phyloP scores from a whole-genome alignment of 495 filamentous ascomycete species.

The Aspergillus sparsus region DNA sequence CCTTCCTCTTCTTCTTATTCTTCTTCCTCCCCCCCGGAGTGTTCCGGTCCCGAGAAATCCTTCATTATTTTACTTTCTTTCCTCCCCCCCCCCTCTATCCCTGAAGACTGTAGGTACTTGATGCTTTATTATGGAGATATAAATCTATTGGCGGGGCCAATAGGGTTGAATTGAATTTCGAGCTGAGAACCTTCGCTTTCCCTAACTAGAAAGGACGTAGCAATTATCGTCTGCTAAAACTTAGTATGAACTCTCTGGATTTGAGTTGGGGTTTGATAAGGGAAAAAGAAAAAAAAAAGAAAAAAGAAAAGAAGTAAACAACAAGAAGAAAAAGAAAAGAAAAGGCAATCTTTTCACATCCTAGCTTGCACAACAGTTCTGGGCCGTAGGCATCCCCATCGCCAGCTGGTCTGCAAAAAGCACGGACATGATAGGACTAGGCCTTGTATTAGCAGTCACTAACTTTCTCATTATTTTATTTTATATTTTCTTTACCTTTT shows the following conservation, averaged over 20 bases:
- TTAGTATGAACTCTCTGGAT: neutral
- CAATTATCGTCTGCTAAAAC: neutral
- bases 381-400: conserved; percentile 1
- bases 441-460: too few relatives aligned
- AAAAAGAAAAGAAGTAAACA: conserved; percentile 4
- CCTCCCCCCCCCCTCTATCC: too few relatives aligned
- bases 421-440: conserved; percentile 7
- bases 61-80: conserved; percentile 9
- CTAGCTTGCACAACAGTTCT: conserved; percentile 9
- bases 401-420: conserved; percentile 9
- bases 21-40: conserved; percentile 11
- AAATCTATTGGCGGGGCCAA: too few relatives aligned
- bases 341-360: conserved; percentile 3
- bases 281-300: neutral
- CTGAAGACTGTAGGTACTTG: too few relatives aligned
- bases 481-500: neutral
- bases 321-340: conserved; percentile 2
- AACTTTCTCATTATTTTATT: too few relatives aligned
- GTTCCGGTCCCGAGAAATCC: conserved; percentile 2
- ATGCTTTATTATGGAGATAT: too few relatives aligned
- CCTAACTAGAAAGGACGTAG: too few relatives aligned
- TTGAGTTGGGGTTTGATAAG: neutral
- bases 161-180: too few relatives aligned
- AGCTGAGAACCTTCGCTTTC: too few relatives aligned
- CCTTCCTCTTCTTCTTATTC: conserved; percentile 26